Conservation (phyloP, 108 stramenopile species). For the Stephanodiscus triporus region DNA sequence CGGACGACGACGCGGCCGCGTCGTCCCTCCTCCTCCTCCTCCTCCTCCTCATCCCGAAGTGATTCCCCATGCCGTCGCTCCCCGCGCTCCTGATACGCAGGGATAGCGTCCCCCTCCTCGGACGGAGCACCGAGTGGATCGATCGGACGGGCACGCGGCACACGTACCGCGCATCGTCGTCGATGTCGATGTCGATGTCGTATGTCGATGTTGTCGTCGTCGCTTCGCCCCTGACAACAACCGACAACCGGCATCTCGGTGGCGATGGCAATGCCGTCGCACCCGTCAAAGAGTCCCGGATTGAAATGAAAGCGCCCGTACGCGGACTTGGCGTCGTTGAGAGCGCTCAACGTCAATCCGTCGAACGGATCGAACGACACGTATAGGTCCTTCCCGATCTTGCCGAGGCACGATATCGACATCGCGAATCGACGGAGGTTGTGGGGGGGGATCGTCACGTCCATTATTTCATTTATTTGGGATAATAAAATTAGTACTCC, state of each 20-base stretch:
- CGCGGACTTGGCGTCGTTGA: conserved; percentile 87
- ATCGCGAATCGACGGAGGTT: conserved; percentile 72
- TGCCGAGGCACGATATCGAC: conserved; percentile 66
- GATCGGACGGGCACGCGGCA: conserved; percentile 76
- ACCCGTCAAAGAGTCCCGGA: conserved; percentile 25
- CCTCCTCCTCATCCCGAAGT: conserved; percentile 22
- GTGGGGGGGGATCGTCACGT: conserved; percentile 73
- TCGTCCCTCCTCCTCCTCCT: no score
- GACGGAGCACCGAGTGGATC: conserved; percentile 61
- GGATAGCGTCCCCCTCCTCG: conserved; percentile 69
- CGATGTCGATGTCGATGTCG: not conserved
- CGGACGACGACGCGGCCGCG: not conserved
- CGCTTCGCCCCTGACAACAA: no score
- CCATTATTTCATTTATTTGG: no score
- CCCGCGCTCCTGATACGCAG: conserved; percentile 58
- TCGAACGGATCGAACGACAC: conserved; percentile 82
- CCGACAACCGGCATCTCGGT: conserved; percentile 1
- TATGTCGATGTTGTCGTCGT: conserved; percentile 20
- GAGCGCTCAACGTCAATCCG: conserved; percentile 65
- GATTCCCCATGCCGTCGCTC: conserved; percentile 18
- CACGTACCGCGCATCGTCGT: conserved; percentile 42
- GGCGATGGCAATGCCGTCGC: no score
- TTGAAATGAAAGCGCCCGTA: conserved; percentile 74
- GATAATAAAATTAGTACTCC: no score
- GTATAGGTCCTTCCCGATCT: conserved; percentile 81